A percentile compares a stretch with the other conserved stretches of the same genome.
Evolutionary conservation across 1,284 basidiomycete species (phyloP).

Genomic region (Fomitiporia mediterranea): DNA sequence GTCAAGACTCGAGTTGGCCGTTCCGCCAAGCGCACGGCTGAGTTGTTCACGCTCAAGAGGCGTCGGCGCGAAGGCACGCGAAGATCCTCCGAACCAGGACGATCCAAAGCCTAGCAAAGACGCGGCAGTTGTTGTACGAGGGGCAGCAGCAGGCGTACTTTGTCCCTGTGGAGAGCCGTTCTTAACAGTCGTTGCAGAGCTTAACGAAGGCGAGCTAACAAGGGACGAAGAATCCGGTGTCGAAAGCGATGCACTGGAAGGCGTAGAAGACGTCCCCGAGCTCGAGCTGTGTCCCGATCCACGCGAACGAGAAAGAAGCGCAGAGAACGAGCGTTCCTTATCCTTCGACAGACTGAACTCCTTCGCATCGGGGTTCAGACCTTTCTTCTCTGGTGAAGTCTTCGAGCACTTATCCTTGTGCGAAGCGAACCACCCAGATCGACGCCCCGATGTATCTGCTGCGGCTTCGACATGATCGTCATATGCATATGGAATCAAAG

Average conservation of each 20-base stretch:
- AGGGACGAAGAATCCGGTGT: slow-evolving; percentile 12
- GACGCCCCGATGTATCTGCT: not conserved
- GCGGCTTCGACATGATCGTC: not conserved
- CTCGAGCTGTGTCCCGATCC: slow-evolving; percentile 7
- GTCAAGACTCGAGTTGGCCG: slow-evolving; percentile 17
- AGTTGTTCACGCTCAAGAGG: slow-evolving; percentile 30
- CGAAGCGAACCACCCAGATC: slow-evolving; percentile 19
- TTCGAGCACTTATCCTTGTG: slow-evolving; percentile 14
- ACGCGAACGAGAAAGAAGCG: slow-evolving; percentile 14
- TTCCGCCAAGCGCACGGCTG: slow-evolving; percentile 16
- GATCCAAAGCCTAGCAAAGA: slow-evolving; percentile 12
- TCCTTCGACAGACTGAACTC: slow-evolving; percentile 29
- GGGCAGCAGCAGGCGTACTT: not conserved
- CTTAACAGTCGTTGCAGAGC: not conserved
- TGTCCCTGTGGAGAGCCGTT: not conserved
- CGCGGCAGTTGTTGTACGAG: slow-evolving; percentile 1
- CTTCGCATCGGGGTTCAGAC: slow-evolving; percentile 37
- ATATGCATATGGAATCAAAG: not conserved
- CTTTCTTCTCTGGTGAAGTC: slow-evolving; percentile 19
- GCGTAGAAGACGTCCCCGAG: slow-evolving; percentile 14
- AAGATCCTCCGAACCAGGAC: slow-evolving; percentile 20
- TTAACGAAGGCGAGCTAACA: slow-evolving; percentile 3
- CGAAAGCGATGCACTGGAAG: slow-evolving; percentile 13
- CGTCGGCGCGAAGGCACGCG: slow-evolving; percentile 30
- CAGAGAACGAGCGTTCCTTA: slow-evolving; percentile 18